Base-by-base conservation (phyloP, 495 filamentous ascomycete genomes). In the Terfezia boudieri region DNA sequence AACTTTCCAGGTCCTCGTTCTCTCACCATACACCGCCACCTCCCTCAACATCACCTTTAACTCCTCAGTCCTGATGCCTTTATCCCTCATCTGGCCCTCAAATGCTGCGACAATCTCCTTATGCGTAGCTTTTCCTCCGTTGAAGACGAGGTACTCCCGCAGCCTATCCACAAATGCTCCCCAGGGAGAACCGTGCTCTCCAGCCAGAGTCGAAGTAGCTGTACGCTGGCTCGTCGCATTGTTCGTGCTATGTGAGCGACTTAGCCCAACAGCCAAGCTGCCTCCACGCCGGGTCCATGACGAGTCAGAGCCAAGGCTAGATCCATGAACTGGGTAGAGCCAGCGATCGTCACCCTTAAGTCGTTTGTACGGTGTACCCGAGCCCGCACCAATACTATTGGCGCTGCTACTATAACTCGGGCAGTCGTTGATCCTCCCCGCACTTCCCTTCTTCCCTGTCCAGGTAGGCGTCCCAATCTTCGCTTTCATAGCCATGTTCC, bases 401-500 rank as follows among this genome's bases (percentile, higher is more conserved):
- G 26, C 26, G 26, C 26, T 32, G 26, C 2, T 32, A 32, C 26
- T 7, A 32, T 32, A 7, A 32, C 26, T 32, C 26, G 7, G 26
- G 7, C 26, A 4, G 26, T 32, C 26, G 26, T 32, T 32, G 7
- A 32, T 4, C 26, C 26, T 32, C 26, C 26, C 26, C 26, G 26
- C 26, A 32, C 26, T 32, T 5, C 26, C 26, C 7, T 32, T 32
- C 7, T 32, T 32, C 9, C 90, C 90, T 0, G 90, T 98, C 90
- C 90, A 98, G 2, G 90, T 96, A 12, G 89, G 83, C 0, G 82
- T 83, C 38, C 89, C 90, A 50, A 89, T 78, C 0, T 82, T 82
- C 1, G 86, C 71, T 4, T 70, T 73, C 20, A 76, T 73, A 2
- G 86, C 86, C 9, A 75, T 72, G 66, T 86, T 78, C 37, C 76